phyloP scores from a whole-genome alignment of 768 basidiomycete species.

The Rhizopogon vesiculosus region DNA sequence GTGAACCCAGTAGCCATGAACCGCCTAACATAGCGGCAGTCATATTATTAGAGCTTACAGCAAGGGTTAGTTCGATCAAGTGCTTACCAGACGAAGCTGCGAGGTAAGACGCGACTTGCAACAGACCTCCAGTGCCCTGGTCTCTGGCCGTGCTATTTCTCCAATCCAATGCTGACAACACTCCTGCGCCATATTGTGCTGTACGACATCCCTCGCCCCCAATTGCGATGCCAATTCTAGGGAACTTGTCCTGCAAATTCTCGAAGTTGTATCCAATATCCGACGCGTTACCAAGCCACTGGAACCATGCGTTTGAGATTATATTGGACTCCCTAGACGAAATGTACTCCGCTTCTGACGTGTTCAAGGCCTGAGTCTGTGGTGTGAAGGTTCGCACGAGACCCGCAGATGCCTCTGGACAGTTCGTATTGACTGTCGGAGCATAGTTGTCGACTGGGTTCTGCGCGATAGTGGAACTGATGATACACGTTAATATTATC shows the following conservation, averaged over 20 bases:
- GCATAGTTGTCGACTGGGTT: slow-evolving; percentile 45
- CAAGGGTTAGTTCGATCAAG: not conserved
- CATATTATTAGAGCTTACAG: not conserved
- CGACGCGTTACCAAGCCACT: slow-evolving; percentile 56
- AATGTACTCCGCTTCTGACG: slow-evolving; percentile 46
- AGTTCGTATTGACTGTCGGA: slow-evolving; percentile 42
- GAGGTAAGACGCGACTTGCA: slow-evolving; percentile 69
- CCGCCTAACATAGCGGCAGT: slow-evolving; percentile 38
- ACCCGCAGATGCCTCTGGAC: slow-evolving; percentile 43
- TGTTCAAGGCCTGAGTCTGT: slow-evolving; percentile 45
- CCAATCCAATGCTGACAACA: slow-evolving; percentile 54
- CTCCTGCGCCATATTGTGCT: slow-evolving; percentile 60
- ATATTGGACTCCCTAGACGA: slow-evolving; percentile 33
- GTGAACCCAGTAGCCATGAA: slow-evolving; percentile 62
- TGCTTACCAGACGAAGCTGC: slow-evolving; percentile 57
- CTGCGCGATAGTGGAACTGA: slow-evolving; percentile 9
- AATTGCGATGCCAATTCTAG: slow-evolving; percentile 58
- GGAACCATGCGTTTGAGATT: slow-evolving; percentile 46
- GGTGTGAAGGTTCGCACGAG: slow-evolving; percentile 52
- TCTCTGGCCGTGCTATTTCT: slow-evolving; percentile 53
- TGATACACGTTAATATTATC: not conserved
- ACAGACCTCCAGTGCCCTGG: slow-evolving; percentile 59
- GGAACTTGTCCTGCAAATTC: slow-evolving; percentile 35
- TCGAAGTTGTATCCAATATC: slow-evolving; percentile 49
- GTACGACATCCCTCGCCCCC: slow-evolving; percentile 71